These are phyloP conservation scores for Trichoderma oligosporum DNA, from an alignment of 2,329 filamentous ascomycete species.

Conservation along the genomic window DNA sequence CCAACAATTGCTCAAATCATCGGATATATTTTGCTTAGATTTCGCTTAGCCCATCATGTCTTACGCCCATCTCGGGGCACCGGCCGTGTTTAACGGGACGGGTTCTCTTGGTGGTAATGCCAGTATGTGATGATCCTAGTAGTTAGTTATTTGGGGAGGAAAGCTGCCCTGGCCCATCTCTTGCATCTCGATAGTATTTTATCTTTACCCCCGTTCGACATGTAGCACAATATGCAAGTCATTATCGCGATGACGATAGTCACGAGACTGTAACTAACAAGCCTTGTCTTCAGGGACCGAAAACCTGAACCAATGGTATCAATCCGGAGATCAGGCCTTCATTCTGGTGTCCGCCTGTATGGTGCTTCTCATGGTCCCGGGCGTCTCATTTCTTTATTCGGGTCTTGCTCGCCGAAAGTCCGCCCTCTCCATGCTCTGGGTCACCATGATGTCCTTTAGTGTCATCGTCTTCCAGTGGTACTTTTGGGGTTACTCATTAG, in stretches of 20 bases:
- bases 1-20: not conserved
- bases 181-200: not conserved
- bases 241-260: not conserved
- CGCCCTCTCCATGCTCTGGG: constrained; percentile 94
- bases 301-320: constrained; percentile 95
- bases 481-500: constrained; percentile 97
- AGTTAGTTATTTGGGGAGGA: too few species aligned
- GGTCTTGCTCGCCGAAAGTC: constrained; percentile 97
- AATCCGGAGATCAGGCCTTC: constrained; percentile 87
- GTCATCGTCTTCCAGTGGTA: constrained; percentile 98
- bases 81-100: constrained; percentile 60
- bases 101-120: constrained; percentile 72
- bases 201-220: not conserved
- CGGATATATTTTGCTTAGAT: too few species aligned
- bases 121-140: constrained; percentile 49
- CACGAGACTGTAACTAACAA: constrained; percentile 2
- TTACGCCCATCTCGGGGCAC: constrained; percentile 57
- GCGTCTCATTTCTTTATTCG: constrained; percentile 95
- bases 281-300: constrained; percentile 55
- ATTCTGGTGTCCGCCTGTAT: constrained; percentile 87
- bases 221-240: constrained; percentile 16
- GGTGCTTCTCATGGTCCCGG: constrained; percentile 94
- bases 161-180: too few species aligned
- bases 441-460: constrained; percentile 88
- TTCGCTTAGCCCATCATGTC: constrained; percentile 45